Conservation (phyloP, 192 early-diverging fungal genomes). For the Linnemannia exigua region DNA sequence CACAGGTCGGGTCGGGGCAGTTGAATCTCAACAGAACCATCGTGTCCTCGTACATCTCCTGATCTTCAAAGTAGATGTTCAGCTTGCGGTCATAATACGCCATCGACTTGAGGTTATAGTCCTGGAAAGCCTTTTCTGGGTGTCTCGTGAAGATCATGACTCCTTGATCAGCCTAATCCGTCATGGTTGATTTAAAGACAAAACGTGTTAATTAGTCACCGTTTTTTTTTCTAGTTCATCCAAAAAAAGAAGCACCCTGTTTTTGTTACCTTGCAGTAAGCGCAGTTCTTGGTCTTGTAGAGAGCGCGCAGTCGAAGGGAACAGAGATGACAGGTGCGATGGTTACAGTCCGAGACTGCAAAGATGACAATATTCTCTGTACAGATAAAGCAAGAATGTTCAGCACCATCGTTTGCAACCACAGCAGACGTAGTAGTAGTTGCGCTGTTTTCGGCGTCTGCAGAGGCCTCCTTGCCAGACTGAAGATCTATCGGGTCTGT, state of each 20-base stretch:
- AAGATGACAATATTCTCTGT: slow-evolving; percentile 84
- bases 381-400: slow-evolving; percentile 89
- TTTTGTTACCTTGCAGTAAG: slow-evolving; percentile 88
- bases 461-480: neutral
- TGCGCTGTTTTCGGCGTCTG: neutral
- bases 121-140: slow-evolving; percentile 66
- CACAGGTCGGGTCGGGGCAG: slow-evolving; percentile 89
- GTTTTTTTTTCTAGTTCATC: neutral
- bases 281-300: slow-evolving; percentile 89
- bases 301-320: slow-evolving; percentile 90
- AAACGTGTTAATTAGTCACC: neutral
- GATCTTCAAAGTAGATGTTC: slow-evolving; percentile 80
- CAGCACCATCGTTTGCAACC: slow-evolving; percentile 36
- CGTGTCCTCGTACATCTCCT: slow-evolving; percentile 81
- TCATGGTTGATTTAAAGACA: neutral
- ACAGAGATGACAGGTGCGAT: slow-evolving; percentile 94
- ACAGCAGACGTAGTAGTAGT: neutral
- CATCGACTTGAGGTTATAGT: slow-evolving; percentile 65
- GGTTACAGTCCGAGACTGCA: slow-evolving; percentile 91
- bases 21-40: slow-evolving; percentile 85
- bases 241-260: neutral
- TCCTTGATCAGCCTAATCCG: slow-evolving; percentile 78
- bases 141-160: slow-evolving; percentile 84
- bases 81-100: slow-evolving; percentile 76
- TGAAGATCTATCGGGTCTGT: slow-evolving; percentile 51